Conservation (phyloP, 306 rosid genomes). For the Rosa chinensis region DNA sequence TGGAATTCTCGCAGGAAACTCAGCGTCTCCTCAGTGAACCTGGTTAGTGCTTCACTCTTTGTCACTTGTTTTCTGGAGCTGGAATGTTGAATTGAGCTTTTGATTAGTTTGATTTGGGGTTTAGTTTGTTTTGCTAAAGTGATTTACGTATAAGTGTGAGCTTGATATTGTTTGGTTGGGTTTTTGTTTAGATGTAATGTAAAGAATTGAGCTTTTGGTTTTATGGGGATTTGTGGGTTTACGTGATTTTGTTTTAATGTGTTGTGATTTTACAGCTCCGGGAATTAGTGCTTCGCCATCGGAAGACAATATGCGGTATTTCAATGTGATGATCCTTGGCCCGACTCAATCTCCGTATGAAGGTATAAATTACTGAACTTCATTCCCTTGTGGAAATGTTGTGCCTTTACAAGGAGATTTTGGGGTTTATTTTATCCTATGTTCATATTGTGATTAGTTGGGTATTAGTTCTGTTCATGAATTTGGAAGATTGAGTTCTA, state of each 20-base stretch:
- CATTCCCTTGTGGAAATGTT: neutral
- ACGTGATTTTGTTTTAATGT: constrained; percentile 18
- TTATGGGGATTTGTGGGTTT: constrained; percentile 14
- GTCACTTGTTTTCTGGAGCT: neutral
- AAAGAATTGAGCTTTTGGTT: neutral
- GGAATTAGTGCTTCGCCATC: constrained; percentile 99
- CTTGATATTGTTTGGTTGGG: neutral
- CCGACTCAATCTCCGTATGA: constrained; percentile 98
- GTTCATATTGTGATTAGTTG: neutral
- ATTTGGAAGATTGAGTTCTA: neutral
- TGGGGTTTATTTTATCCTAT: neutral
- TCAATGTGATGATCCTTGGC: constrained; percentile 98
- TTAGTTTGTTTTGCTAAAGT: neutral
- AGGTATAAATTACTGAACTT: constrained; percentile 43
- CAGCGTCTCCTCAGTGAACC: constrained; percentile 99
- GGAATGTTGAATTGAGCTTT: constrained; percentile 18
- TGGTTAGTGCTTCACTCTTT: constrained; percentile 46
- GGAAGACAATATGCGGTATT: constrained; percentile 94
- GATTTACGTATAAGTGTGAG: neutral
- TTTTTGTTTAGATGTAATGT: neutral
- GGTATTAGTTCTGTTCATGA: neutral
- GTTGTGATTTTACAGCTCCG: constrained; percentile 65
- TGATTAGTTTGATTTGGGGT: neutral
- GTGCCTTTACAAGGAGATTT: neutral
- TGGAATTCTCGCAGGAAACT: constrained; percentile 71